Evolutionary conservation across 163 green algal species (phyloP), one percentile per base, ranked within the genome.

Genomic region (Smithsoniella earleae): DNA sequence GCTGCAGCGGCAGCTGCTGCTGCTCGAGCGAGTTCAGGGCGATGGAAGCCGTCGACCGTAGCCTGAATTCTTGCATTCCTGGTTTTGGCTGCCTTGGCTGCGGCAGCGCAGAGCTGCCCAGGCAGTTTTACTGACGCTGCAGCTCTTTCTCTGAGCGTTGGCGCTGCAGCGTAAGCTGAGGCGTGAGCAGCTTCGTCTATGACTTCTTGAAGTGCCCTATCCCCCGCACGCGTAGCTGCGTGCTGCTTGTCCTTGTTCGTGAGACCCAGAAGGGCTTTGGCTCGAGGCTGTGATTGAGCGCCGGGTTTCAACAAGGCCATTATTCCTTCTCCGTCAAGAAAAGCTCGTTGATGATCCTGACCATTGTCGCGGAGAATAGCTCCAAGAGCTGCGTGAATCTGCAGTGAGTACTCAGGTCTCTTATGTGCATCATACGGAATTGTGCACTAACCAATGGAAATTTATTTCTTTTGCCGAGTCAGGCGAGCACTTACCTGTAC

Each of bases 231-330:
- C 1, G 58, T 38, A 16, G 58, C 58, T 4, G 58, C 58, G 25
- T 69, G 58, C 58, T 69, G 58, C 34, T 69, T 69, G 58, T 69
- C 58, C 25, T 69, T 69, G 1, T 69, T 69, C 25, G 58, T 31
- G 25, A 69, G 58, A 0, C 58, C 58, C 27, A 69, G 58, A 16
- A 69, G 31, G 5, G 58, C 43, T 34, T 69, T 69, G 58, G 58
- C 16, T 31, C 43, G 40, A 16, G 20, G 16, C 58, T 69, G 58
- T 25, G 49, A 13, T 38, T 69, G 58, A 30, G 58, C 58, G 10
- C 25, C 58, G 27, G 58, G 58, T 34, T 69, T 69, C 30, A 69
- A 33, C 58, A 36, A 18, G 5, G 30, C 58, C 30, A 69, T 69
- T 30, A 69, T 69, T 30, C 27, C 34, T 31, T 69, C 58, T n/a